Percentiles rank a stretch among this genome's conserved stretches.
These are phyloP conservation scores for Suhomyces tanzawaensis DNA, from an alignment of 805 yeast genomes.

Conservation along the genomic window DNA sequence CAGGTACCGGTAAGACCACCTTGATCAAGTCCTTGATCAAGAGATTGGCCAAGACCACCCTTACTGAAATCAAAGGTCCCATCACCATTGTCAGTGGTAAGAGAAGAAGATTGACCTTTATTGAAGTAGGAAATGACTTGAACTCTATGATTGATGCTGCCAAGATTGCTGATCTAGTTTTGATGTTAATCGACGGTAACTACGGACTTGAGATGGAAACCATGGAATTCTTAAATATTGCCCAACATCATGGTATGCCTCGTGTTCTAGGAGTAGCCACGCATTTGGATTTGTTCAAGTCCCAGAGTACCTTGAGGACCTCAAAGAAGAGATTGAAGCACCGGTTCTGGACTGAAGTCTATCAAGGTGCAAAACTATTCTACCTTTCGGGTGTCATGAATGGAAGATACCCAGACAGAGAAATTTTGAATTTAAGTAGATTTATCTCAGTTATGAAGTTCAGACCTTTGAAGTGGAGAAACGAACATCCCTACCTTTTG, in stretches of 20 bases:
- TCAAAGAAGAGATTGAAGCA: slow-evolving; percentile 89
- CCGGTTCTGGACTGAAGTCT: slow-evolving; percentile 98
- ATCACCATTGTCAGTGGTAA: slow-evolving; percentile 96
- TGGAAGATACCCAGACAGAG: slow-evolving; percentile 97
- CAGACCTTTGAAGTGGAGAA: slow-evolving; percentile 98
- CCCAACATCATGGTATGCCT: slow-evolving; percentile 99
- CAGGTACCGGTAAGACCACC: slow-evolving; percentile 97
- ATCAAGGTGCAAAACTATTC: slow-evolving; percentile 95
- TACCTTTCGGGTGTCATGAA: slow-evolving; percentile 93
- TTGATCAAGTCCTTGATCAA: slow-evolving; percentile 84
- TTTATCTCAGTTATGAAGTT: slow-evolving; percentile 97
- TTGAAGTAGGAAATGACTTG: slow-evolving; percentile 89
- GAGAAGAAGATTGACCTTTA: slow-evolving; percentile 84
- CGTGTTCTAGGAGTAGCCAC: slow-evolving; percentile 93
- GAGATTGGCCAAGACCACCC: slow-evolving; percentile 80
- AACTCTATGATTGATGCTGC: slow-evolving; percentile 97
- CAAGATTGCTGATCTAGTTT: slow-evolving; percentile 88
- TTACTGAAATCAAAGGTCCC: slow-evolving; percentile 90
- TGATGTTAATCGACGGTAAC: slow-evolving; percentile 90
- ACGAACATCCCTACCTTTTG: slow-evolving; percentile 92
- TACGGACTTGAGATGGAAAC: slow-evolving; percentile 99
- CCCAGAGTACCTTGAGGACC: slow-evolving; percentile 83
- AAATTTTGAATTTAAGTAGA: slow-evolving; percentile 84
- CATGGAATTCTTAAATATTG: slow-evolving; percentile 94
- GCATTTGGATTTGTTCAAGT: slow-evolving; percentile 90